Evolutionary conservation across 306 rosid species (phyloP), one percentile per base, ranked within the genome.

Genomic region (Luffa acutangula): DNA sequence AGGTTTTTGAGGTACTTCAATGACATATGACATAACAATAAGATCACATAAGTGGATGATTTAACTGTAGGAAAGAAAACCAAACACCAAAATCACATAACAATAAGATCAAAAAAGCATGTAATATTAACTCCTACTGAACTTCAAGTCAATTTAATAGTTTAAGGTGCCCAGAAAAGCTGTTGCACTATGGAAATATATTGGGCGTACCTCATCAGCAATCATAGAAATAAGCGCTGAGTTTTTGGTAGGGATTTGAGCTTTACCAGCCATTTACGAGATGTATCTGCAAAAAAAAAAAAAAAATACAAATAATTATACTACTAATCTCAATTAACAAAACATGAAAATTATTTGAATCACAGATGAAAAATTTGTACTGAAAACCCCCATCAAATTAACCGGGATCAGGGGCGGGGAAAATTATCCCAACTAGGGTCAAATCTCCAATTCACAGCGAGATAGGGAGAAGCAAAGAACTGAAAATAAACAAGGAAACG

Each of bases 171-270:
- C 37, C 12, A 73, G 77, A 49, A 73, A 73, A 49, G 21, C 21
- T 21, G 77, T 48, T 73, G 74, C 34, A 67, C 18, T 42, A 67
- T 0, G 34, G 17, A 67, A 8, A 43, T 71, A 52, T 2, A 75
- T 59, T 73, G 76, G n/a, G 60, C 79, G 42, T 84, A 93, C 97
- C 97, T 93, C 98, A 80, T 93, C 98, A 7, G 95, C 98, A 83
- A 93, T 93, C 98, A 93, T 91, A 56, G 98, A 90, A 79, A 93
- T 91, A 48, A 91, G 97, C 0, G 97, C 90, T 12, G 98, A 89
- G 70, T 77, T 93, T 49, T 49, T 84, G 20, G 85, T 83, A 31
- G 92, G 91, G 78, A 90, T 82, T 71, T 45, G 83, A 83, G 82
- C 86, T 87, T 89, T 88, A 75, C 89, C 90, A 11, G 98, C 98